Conservation (phyloP, 148 eudicot species). For the Camellia lanceoleosa region DNA sequence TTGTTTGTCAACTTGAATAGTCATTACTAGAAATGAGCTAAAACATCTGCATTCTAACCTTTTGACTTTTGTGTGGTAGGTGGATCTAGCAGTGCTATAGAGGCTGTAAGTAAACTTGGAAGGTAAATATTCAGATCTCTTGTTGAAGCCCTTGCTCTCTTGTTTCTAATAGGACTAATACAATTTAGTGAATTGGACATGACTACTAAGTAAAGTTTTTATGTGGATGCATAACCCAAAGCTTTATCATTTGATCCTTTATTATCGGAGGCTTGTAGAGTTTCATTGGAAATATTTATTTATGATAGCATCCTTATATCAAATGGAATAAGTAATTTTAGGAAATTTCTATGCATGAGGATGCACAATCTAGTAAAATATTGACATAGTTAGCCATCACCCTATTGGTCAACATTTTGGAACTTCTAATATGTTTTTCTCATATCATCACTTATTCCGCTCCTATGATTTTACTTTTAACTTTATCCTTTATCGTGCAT, state of each 20-base stretch:
- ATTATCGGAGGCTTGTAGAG: not conserved
- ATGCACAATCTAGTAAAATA: not conserved
- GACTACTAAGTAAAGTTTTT: not conserved
- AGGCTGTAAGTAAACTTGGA: conserved; percentile 62
- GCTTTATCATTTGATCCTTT: no score
- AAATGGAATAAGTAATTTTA: not conserved
- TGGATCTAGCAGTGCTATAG: conserved; percentile 33
- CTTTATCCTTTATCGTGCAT: not conserved
- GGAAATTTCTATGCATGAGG: not conserved
- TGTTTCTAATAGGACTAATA: not conserved
- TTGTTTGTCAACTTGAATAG: not conserved
- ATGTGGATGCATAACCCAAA: not conserved
- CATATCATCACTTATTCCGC: not conserved
- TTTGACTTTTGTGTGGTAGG: conserved; percentile 37
- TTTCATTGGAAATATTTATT: not conserved
- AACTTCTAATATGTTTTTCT: not conserved
- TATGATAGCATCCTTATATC: not conserved
- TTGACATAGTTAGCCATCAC: not conserved
- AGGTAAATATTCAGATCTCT: conserved; percentile 37
- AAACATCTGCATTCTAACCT: not conserved
- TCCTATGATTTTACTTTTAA: not conserved
- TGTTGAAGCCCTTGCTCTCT: not conserved
- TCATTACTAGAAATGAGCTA: not conserved
- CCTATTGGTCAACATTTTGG: not conserved
- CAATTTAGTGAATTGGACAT: not conserved